phyloP scores from a whole-genome alignment of 106 monocot genomes.

The Phalaenopsis aphrodite region DNA sequence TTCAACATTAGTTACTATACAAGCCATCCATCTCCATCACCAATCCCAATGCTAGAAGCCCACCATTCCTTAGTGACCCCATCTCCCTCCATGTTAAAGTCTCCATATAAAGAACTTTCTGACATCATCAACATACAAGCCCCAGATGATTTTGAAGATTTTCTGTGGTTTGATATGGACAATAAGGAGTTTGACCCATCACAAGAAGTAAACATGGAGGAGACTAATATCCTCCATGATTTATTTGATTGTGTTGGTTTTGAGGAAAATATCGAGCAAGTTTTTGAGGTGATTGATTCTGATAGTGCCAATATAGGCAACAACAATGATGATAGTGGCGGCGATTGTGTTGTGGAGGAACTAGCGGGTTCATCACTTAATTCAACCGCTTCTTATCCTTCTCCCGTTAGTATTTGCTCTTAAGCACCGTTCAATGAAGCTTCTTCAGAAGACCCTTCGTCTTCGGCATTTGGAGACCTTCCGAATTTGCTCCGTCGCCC shows the following conservation, averaged over 20 bases:
- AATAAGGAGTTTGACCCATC: background rate
- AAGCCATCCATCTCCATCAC: background rate
- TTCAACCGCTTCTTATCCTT: background rate
- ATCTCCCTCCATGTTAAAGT: background rate
- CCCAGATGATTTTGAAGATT: background rate
- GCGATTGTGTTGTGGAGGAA: background rate
- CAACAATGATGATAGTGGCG: background rate
- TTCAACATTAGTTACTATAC: conserved; percentile 67
- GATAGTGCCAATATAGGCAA: background rate
- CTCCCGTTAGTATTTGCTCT: background rate
- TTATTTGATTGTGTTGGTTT: background rate
- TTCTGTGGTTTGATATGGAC: background rate
- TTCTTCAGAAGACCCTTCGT: no score
- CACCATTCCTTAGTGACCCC: background rate
- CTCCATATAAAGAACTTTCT: background rate
- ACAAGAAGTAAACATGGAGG: background rate
- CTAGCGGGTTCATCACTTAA: background rate
- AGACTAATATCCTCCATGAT: background rate
- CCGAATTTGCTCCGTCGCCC: no score
- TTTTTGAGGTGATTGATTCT: background rate
- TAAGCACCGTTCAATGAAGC: background rate
- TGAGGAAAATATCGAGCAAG: background rate
- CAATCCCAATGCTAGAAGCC: background rate
- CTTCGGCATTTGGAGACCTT: no score
- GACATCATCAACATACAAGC: background rate